Evolutionary conservation across 2,329 filamentous ascomycete genomes (phyloP).

Genomic region (Aspergillus intermedius): DNA sequence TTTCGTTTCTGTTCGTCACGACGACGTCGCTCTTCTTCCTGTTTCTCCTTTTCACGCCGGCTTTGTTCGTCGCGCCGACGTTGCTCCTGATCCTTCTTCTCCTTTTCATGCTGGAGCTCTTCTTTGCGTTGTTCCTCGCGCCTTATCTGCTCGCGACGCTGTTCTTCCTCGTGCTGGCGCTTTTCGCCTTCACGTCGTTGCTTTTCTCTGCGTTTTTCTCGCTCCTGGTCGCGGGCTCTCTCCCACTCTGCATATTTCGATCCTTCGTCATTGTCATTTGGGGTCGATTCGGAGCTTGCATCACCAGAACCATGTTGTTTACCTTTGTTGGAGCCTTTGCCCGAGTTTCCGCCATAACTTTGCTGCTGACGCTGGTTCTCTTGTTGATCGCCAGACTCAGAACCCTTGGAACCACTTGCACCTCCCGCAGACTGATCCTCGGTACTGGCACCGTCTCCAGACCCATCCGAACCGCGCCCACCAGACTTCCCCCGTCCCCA

Average conservation of each 20-base stretch:
- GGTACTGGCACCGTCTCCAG: constrained; percentile 14
- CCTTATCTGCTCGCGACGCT: constrained; percentile 1
- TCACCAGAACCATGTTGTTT: constrained; percentile 27
- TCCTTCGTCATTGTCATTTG: constrained; percentile 1
- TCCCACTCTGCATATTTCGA: constrained; percentile 1
- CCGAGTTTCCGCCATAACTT: constrained; percentile 23
- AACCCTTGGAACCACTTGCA: constrained; percentile 19
- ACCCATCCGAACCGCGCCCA: constrained; percentile 16
- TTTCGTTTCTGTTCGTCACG: too few species aligned
- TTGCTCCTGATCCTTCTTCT: constrained; percentile 2
- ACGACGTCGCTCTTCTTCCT: too few species aligned
- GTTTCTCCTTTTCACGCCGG: too few species aligned
- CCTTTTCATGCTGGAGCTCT: not conserved
- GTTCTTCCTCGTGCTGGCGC: constrained; percentile 6
- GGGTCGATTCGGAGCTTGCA: constrained; percentile 6
- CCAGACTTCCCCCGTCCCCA: constrained; percentile 22
- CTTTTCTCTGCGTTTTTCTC: constrained; percentile 11
- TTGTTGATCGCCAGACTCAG: constrained; percentile 17
- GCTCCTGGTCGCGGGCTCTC: constrained; percentile 15
- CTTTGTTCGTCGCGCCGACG: not conserved
- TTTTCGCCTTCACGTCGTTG: constrained; percentile 28
- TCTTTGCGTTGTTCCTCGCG: too few species aligned
- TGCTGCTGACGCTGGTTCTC: constrained; percentile 18
- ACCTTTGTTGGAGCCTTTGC: constrained; percentile 23
- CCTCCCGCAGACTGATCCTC: constrained; percentile 15